These are phyloP conservation scores for Ophiostoma perfectum DNA, from an alignment of 2,329 filamentous ascomycete genomes.

Conservation along the genomic window DNA sequence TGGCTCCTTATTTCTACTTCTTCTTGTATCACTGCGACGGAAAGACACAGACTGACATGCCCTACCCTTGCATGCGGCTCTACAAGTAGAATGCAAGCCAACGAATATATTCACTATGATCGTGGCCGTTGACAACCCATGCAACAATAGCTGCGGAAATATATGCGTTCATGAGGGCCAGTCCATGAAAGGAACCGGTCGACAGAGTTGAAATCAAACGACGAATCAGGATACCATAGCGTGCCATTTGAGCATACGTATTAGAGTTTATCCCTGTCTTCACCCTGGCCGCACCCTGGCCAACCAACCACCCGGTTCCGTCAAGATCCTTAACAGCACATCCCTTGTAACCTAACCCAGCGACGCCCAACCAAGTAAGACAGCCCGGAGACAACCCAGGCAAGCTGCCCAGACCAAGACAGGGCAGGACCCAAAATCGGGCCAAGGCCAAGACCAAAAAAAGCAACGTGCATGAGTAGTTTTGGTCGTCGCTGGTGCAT, in stretches of 20 bases:
- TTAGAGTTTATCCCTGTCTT: neutral
- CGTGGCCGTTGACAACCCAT: neutral
- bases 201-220: neutral
- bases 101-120: too few species aligned
- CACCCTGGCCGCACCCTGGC: neutral
- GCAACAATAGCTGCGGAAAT: neutral
- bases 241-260: neutral
- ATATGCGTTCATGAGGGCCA: slow-evolving; percentile 4
- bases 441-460: neutral
- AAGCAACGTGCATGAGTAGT: neutral
- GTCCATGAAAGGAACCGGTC: neutral
- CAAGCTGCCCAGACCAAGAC: too few species aligned
- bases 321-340: neutral
- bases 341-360: slow-evolving; percentile 9
- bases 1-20: too few species aligned
- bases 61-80: neutral
- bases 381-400: neutral
- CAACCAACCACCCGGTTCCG: slow-evolving; percentile 10
- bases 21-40: too few species aligned
- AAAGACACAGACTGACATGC: too few species aligned
- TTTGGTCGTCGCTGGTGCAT: too few species aligned
- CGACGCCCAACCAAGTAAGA: neutral
- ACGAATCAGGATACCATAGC: neutral
- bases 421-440: too few species aligned
- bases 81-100: too few species aligned